Evolutionary conservation across 768 basidiomycete species (phyloP).

Genomic region (Boletus pseudopeckii): DNA sequence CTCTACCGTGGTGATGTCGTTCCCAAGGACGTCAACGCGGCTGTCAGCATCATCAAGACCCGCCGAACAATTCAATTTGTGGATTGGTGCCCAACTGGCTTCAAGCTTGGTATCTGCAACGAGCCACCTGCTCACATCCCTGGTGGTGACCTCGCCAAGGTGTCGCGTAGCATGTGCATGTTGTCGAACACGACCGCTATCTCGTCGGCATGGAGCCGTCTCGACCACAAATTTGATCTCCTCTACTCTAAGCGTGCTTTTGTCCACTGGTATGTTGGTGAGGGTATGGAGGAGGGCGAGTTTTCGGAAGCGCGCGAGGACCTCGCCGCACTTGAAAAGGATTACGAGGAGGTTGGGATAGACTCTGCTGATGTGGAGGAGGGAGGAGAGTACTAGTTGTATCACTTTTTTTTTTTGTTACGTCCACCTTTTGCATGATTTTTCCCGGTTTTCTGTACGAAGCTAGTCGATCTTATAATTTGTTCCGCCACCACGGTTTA

Average conservation of each 20-base stretch:
- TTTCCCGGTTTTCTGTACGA: conserved; percentile 24
- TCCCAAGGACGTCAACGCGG: conserved; percentile 75
- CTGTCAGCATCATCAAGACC: conserved; percentile 71
- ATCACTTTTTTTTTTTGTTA: too few species aligned
- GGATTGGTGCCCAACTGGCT: conserved; percentile 78
- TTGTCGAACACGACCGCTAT: conserved; percentile 73
- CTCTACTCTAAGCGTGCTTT: conserved; percentile 66
- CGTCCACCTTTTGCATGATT: conserved; percentile 16
- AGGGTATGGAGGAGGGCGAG: conserved; percentile 90
- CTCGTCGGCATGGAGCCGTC: conserved; percentile 68
- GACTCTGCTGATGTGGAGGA: conserved; percentile 52
- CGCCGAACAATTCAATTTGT: conserved; percentile 78
- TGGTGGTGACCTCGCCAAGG: conserved; percentile 73
- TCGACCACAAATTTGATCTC: conserved; percentile 77
- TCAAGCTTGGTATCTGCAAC: conserved; percentile 78
- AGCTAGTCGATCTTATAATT: conserved; percentile 31
- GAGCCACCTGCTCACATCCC: conserved; percentile 74
- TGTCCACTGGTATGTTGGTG: conserved; percentile 66
- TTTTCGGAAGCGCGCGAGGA: conserved; percentile 99
- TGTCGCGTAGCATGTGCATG: conserved; percentile 75
- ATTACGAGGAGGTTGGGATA: conserved; percentile 82
- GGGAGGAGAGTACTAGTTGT: conserved; percentile 48
- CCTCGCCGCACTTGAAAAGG: conserved; percentile 98
- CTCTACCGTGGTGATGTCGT: conserved; percentile 77
- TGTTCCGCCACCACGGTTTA: conserved; percentile 25